Base-by-base conservation (phyloP, 2,329 filamentous ascomycete species). In the Ophiosphaerella korrae region DNA sequence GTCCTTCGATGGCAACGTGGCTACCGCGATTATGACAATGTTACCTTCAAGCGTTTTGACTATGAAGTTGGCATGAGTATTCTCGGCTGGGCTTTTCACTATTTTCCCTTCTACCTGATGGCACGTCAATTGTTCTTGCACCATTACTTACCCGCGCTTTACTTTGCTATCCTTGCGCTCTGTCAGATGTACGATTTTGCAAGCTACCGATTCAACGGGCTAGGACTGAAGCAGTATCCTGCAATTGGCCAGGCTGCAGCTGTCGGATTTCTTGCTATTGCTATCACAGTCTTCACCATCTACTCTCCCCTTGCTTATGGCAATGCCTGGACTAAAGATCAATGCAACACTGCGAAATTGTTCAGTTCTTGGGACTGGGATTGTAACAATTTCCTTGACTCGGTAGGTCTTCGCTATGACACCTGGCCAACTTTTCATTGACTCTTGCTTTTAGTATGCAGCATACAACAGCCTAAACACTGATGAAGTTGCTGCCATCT, bases 31-130 rank as follows among this genome's bases (percentile, higher is more conserved):
- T 97, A 99, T 75, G 78, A 82, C 53, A 86, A 88, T 71, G 74
- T 85, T 42, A 88, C 84, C 34, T 96, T 97, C 82, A 96, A 96
- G 79, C 90, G 94, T 49, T 99, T 97, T 74, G 94, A 97, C 76
- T 97, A 97, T 70, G 94, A 99, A 76, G 85, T 97, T 52, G 94
- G 94, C 55, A 90, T 87, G 45, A 91, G 86, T 14, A 88, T 97
- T 29, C 84, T 99, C 7, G 94, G 89, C 62, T 99, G 94, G 94
- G 91, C 90, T 41, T 88, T 99, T 75, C 94, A 99, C 77, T 99
- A 97, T 80, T 97, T 99, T 81, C 94, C 94, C 9, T 99, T 99
- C 80, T 99, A 87, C 79, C 84, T 99, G 50, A 97, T 99, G 94
- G 87, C 94, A 72, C 92, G 94, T 64, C 94, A 99, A 77, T 86